Evolutionary conservation across 2,329 filamentous ascomycete genomes (phyloP).

Genomic region (Chaetomium sp.): DNA sequence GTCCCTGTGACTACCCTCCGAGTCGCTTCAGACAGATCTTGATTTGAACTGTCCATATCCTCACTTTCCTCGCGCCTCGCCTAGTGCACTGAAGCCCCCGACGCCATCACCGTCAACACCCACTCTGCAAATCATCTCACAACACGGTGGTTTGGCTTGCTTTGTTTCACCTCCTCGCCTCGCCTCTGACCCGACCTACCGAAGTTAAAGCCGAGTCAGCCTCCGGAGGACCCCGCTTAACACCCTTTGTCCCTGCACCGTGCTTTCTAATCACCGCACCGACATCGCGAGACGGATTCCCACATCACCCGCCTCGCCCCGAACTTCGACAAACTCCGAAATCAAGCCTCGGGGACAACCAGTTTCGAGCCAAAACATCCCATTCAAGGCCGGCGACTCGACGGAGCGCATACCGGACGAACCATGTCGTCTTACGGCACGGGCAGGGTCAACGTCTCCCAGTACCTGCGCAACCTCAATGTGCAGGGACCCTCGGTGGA

Average conservation of each 20-base stretch:
- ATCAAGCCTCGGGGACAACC: neutral
- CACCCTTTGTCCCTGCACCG: conserved; percentile 20
- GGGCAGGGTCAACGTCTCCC: conserved; percentile 83
- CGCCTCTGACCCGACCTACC: conserved; percentile 23
- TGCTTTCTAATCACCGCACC: conserved; percentile 20
- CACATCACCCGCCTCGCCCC: conserved; percentile 17
- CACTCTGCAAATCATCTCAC: conserved; percentile 4
- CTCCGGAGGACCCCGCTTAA: conserved; percentile 25
- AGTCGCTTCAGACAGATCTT: conserved; percentile 8
- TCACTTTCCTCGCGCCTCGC: conserved; percentile 15
- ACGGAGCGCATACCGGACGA: conserved; percentile 18
- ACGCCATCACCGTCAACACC: conserved; percentile 21
- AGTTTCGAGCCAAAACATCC: neutral
- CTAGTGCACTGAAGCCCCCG: conserved; percentile 3
- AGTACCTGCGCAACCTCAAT: conserved; percentile 87
- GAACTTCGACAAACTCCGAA: conserved; percentile 8
- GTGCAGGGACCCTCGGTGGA: conserved; percentile 57
- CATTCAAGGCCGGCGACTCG: neutral
- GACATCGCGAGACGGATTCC: conserved; percentile 21
- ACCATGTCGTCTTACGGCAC: conserved; percentile 72
- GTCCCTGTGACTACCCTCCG: conserved; percentile 17
- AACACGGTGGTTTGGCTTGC: conserved; percentile 12
- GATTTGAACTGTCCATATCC: conserved; percentile 25
- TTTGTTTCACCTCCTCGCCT: conserved; percentile 22
- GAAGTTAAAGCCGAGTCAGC: conserved; percentile 24